Conservation (phyloP, 2,329 filamentous ascomycete genomes). For the Dactylellina cionopaga region DNA sequence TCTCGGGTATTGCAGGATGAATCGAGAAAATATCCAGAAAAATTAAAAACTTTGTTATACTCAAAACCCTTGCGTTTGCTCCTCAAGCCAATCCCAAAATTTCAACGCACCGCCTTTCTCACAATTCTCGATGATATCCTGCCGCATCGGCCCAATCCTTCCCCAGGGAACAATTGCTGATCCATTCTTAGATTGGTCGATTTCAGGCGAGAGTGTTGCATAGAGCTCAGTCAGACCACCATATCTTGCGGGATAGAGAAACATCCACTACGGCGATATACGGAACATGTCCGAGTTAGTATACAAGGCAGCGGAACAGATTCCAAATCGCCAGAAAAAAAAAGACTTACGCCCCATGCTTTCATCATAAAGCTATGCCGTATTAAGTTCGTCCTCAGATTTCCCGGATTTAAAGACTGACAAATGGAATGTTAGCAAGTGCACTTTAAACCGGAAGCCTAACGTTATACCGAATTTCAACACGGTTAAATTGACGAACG, state of each 20-base stretch:
- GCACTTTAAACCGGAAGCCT: constrained; percentile 44
- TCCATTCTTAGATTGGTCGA: constrained; percentile 59
- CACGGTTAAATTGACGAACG: background rate
- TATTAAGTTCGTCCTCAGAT: constrained; percentile 61
- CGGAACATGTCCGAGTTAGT: too few relatives aligned
- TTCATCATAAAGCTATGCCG: constrained; percentile 55
- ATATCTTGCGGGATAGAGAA: constrained; percentile 58
- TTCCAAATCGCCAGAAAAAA: background rate
- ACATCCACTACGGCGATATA: constrained; percentile 39
- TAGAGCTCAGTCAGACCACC: constrained; percentile 61
- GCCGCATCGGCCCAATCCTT: constrained; percentile 58
- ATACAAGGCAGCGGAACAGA: background rate
- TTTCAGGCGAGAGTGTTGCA: constrained; percentile 58
- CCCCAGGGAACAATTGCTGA: constrained; percentile 66
- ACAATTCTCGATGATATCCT: constrained; percentile 59
- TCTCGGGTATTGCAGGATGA: too few relatives aligned
- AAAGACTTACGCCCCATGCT: constrained; percentile 48
- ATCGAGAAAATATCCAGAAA: constrained; percentile 30
- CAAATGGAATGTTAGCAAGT: constrained; percentile 53
- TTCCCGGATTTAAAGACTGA: constrained; percentile 60
- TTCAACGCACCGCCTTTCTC: constrained; percentile 61
- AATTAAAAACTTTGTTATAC: background rate
- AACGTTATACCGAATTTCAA: background rate
- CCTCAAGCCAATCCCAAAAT: constrained; percentile 65
- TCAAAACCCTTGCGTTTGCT: constrained; percentile 59